Evolutionary conservation across 1,284 basidiomycete genomes (phyloP).

Genomic region (Pseudozyma tsukubaensis): DNA sequence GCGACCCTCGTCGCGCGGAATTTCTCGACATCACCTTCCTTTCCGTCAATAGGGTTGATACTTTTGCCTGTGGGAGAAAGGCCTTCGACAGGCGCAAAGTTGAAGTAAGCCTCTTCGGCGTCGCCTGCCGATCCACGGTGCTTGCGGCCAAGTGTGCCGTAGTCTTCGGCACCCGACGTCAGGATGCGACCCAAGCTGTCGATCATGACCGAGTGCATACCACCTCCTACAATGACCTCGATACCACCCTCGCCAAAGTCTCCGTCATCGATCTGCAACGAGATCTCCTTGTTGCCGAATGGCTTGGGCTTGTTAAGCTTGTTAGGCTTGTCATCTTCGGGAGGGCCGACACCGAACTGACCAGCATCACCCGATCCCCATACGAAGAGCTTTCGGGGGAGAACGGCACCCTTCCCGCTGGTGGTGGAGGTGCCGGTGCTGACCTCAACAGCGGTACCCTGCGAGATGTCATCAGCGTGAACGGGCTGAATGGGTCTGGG

Average conservation of each 20-base stretch:
- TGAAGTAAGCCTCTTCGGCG: constrained; percentile 81
- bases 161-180: constrained; percentile 90
- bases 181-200: constrained; percentile 60
- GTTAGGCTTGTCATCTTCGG: constrained; percentile 65
- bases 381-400: constrained; percentile 64
- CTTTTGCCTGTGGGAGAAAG: constrained; percentile 69
- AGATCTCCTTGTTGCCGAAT: constrained; percentile 59
- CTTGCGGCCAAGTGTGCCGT: constrained; percentile 81
- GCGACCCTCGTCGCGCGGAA: constrained; percentile 86
- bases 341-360: constrained; percentile 64
- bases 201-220: constrained; percentile 66
- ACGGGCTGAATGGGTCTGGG: constrained; percentile 40
- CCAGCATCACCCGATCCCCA: constrained; percentile 67
- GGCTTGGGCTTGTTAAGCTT: constrained; percentile 63
- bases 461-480: constrained; percentile 26
- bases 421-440: constrained; percentile 19
- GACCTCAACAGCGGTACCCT: constrained; percentile 42
- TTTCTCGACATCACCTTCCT: constrained; percentile 76
- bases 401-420: constrained; percentile 35
- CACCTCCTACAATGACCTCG: constrained; percentile 61
- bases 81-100: constrained; percentile 79
- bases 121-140: constrained; percentile 76
- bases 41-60: constrained; percentile 73
- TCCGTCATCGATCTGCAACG: constrained; percentile 56
- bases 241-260: constrained; percentile 59